phyloP scores from a whole-genome alignment of 352 stramenopile species.

The Phytophthora multivora region DNA sequence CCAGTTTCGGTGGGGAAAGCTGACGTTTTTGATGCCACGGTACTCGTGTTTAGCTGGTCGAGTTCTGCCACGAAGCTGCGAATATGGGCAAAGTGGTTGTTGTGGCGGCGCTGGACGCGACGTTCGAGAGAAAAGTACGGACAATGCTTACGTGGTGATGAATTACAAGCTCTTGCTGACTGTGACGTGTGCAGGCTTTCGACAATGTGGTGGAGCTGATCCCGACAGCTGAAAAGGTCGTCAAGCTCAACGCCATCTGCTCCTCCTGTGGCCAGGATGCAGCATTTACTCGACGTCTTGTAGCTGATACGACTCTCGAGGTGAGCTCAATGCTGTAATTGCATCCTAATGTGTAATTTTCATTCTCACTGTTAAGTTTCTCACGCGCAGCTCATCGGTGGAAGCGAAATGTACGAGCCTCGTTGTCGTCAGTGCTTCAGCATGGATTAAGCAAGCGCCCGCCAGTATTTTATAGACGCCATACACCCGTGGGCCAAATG shows the following conservation, averaged over 20 bases:
- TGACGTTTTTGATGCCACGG: constrained; percentile 3
- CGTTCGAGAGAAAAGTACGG: constrained; percentile 74
- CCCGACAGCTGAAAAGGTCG: constrained; percentile 73
- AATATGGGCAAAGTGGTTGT: constrained; percentile 81
- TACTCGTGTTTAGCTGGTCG: constrained; percentile 60
- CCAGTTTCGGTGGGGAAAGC: constrained; percentile 5
- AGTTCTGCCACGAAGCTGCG: constrained; percentile 77
- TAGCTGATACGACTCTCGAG: constrained; percentile 72
- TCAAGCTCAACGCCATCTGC: constrained; percentile 88
- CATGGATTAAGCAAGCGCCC: constrained; percentile 21
- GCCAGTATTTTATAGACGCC: constrained; percentile 28
- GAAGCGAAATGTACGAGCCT: constrained; percentile 79
- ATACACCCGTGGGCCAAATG: constrained; percentile 9
- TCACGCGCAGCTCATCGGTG: constrained; percentile 68
- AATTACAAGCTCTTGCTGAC: not conserved
- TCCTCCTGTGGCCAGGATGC: constrained; percentile 77
- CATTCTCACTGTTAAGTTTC: not conserved
- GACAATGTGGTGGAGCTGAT: constrained; percentile 75
- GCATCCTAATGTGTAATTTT: not conserved
- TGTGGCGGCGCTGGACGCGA: constrained; percentile 74
- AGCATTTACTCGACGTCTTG: constrained; percentile 80
- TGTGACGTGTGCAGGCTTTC: constrained; percentile 54
- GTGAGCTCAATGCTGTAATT: constrained; percentile 26
- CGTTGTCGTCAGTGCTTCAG: constrained; percentile 81
- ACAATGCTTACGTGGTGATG: not conserved